Conservation (phyloP, 495 filamentous ascomycete genomes). For the Penicillium bovifimosum region DNA sequence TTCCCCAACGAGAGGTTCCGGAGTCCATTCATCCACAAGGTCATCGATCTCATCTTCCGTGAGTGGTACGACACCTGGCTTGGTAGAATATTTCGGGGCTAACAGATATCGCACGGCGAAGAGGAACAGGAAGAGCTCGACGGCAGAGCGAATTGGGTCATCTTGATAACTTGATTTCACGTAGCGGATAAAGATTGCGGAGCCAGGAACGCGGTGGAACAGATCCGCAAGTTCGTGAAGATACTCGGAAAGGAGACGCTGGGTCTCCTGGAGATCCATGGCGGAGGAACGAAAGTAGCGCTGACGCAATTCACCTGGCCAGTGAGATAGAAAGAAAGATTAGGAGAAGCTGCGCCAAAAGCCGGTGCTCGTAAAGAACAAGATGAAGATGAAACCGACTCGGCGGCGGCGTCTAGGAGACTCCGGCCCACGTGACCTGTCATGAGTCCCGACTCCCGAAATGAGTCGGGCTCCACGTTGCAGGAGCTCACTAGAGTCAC, state of each 20-base stretch:
- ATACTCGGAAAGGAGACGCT: constrained; percentile 61
- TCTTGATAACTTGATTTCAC: constrained; percentile 96
- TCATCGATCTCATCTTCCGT: constrained; percentile 97
- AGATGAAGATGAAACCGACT: constrained; percentile 1
- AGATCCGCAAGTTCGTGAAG: constrained; percentile 59
- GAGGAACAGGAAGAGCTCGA: constrained; percentile 90
- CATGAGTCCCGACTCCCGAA: too few relatives aligned
- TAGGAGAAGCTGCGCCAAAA: not conserved
- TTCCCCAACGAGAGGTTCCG: constrained; percentile 78
- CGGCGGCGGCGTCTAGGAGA: not conserved
- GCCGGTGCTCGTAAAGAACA: not conserved
- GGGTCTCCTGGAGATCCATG: constrained; percentile 82
- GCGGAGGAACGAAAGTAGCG: not conserved
- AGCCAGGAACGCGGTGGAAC: constrained; percentile 89
- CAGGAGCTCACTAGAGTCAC: too few relatives aligned
- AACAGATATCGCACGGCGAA: constrained; percentile 93
- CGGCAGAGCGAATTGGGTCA: constrained; percentile 86
- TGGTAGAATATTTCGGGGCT: constrained; percentile 85
- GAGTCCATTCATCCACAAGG: constrained; percentile 92
- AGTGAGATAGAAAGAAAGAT: not conserved
- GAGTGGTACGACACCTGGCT: constrained; percentile 78
- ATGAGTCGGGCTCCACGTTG: too few relatives aligned
- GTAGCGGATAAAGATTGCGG: constrained; percentile 89
- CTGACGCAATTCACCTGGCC: not conserved
- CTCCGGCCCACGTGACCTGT: constrained; percentile 2